phyloP scores from a whole-genome alignment of 1,284 basidiomycete genomes.

The Jaminaea rosea region DNA sequence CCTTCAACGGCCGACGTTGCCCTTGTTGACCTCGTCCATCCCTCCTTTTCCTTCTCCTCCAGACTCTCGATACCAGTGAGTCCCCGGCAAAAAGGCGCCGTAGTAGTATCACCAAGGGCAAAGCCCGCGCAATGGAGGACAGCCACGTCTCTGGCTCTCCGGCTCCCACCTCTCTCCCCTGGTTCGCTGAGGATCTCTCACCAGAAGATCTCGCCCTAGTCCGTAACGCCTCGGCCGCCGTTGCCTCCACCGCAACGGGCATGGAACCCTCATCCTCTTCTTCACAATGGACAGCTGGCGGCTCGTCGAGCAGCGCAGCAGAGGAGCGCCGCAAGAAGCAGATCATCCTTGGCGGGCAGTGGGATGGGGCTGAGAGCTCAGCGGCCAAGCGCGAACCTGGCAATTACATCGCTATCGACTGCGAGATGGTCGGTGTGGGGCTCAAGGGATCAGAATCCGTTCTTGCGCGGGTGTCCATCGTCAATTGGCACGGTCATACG shows the following conservation, averaged over 20 bases:
- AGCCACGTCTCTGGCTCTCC: constrained; percentile 3
- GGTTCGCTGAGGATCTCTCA: constrained; percentile 42
- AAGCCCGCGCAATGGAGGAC: background rate
- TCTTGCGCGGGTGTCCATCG: constrained; percentile 79
- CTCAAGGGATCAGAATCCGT: constrained; percentile 69
- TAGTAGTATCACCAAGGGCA: background rate
- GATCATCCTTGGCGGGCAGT: constrained; percentile 26
- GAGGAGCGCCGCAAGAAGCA: constrained; percentile 40
- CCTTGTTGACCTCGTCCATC: background rate
- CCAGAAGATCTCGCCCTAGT: constrained; percentile 37
- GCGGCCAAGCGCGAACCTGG: constrained; percentile 51
- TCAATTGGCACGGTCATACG: constrained; percentile 78
- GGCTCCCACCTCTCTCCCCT: constrained; percentile 17
- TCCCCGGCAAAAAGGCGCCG: constrained; percentile 6
- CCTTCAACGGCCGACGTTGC: background rate
- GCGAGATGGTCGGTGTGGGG: constrained; percentile 96
- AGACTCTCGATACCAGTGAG: constrained; percentile 1
- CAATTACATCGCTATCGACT: constrained; percentile 76
- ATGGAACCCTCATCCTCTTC: too few species aligned
- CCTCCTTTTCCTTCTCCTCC: constrained; percentile 3
- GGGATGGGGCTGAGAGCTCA: constrained; percentile 10
- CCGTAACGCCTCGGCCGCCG: too few species aligned
- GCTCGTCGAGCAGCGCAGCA: constrained; percentile 69
- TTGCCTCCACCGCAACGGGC: too few species aligned
- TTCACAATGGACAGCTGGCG: constrained; percentile 70